Conservation (phyloP, 345 rosid species). For the Salix caprea region DNA sequence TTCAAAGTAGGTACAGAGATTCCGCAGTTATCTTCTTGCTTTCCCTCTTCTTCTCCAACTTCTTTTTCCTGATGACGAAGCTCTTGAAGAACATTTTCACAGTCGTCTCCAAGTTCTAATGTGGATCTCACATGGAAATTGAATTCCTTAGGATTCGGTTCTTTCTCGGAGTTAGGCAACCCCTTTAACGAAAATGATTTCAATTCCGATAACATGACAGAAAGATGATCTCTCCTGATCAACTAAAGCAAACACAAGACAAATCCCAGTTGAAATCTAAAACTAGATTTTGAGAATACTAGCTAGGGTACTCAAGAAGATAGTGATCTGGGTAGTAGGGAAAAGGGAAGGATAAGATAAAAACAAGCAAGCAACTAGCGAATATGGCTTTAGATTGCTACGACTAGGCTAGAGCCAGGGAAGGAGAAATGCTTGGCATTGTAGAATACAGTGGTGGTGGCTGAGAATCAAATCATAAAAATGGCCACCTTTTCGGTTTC, state of each 20-base stretch:
- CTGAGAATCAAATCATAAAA: not conserved
- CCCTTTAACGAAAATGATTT: slow-evolving; percentile 21
- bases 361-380: not conserved
- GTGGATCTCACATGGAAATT: slow-evolving; percentile 33
- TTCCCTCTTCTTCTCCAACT: not conserved
- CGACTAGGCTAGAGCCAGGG: no score
- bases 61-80: slow-evolving; percentile 5
- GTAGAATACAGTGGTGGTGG: not conserved
- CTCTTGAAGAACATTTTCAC: slow-evolving; percentile 24
- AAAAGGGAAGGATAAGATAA: not conserved
- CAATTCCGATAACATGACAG: slow-evolving; percentile 25
- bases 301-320: no score
- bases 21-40: slow-evolving; percentile 29
- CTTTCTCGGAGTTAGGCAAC: slow-evolving; percentile 43
- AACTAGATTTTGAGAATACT: not conserved
- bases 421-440: no score
- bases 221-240: not conserved
- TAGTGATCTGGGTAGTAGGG: not conserved
- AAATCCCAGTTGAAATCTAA: not conserved
- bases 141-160: slow-evolving; percentile 41
- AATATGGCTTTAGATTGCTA: no score
- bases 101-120: slow-evolving; percentile 25
- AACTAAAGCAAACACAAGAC: not conserved
- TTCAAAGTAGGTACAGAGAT: slow-evolving; percentile 26
- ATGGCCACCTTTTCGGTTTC: slow-evolving; percentile 10